Base-by-base conservation (phyloP, 306 rosid species). In the Lathyrus aphaca region DNA sequence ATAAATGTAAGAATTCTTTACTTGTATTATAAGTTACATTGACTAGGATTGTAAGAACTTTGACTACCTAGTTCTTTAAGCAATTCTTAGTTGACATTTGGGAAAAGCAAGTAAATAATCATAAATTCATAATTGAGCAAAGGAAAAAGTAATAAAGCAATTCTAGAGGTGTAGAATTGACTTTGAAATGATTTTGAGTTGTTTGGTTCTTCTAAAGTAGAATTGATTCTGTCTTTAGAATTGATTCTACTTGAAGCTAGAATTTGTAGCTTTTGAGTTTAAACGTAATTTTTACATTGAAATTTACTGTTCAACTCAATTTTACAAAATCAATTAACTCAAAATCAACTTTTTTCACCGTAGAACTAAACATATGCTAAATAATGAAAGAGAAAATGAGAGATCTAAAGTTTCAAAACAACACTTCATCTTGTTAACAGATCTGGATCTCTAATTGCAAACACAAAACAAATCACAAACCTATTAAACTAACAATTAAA, bases 391-490 rank as follows among this genome's bases (percentile, higher is more conserved):
- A 17, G 18, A 53, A 40, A 46, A 16, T 4, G 18, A 55, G 71
- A 76, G 60, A 73, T 74, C 66, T 42, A 7, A 17, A 2, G 16
- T 25, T 40, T 63, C 42, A 21, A 48, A 61, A 56, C 62, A 55
- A 55, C 60, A 56, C n/a, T 13, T 25, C 62, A 56, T 56, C 38
- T 27, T 56, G 39, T 56, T 56, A 13, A 56, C 39, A 27, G 78
- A 82, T 79, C 81, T 62, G 40, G 70, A 21, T 43, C 42, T 49
- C 64, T 16, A 62, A 42, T 43, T 14, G 27, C 51, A 37, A 72
- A 42, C 10, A 35, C 15, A 17, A 38, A 61, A 46, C n/a, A 62
- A 62, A 63, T 29, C 64, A 45, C 38, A 56, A 35, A 14, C 50
- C 29, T 18, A 69, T 25, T 3, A 43, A 19, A 51, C n/a, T 18